Percentiles rank a stretch among this genome's conserved stretches.
These are phyloP conservation scores for Trichoderma citrinoviride DNA, from an alignment of 2,329 filamentous ascomycete genomes.

Conservation along the genomic window DNA sequence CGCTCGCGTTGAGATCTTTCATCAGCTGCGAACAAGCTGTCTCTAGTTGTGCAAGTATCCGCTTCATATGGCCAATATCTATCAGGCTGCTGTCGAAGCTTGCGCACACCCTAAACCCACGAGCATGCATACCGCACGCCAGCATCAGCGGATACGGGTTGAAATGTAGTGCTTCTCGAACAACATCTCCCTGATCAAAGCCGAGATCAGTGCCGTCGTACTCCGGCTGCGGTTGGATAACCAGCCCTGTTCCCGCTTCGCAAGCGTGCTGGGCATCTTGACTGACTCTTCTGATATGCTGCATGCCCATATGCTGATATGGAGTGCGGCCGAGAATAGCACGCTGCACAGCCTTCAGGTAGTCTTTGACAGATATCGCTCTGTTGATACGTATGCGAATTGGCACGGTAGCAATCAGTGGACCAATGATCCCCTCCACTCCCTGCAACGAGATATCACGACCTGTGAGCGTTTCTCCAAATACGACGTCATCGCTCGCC, in stretches of 20 bases:
- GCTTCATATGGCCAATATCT: background rate
- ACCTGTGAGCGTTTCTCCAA: constrained; percentile 31
- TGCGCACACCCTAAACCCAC: background rate
- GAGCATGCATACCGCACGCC: background rate
- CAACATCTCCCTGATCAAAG: background rate
- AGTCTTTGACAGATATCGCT: constrained; percentile 20
- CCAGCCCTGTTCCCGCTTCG: constrained; percentile 12
- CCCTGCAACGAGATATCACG: constrained; percentile 28
- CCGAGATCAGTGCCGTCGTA: constrained; percentile 3
- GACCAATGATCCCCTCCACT: constrained; percentile 30
- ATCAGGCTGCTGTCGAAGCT: constrained; percentile 1
- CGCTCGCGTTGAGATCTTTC: background rate
- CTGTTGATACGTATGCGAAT: constrained; percentile 23
- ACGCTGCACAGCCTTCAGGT: constrained; percentile 28
- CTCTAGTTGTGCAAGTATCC: background rate
- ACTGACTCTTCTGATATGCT: constrained; percentile 24
- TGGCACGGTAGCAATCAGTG: constrained; percentile 33
- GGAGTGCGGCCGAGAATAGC: constrained; percentile 26
- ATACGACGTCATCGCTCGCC: constrained; percentile 26
- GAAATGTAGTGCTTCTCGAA: constrained; percentile 6
- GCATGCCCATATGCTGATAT: constrained; percentile 26
- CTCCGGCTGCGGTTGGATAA: constrained; percentile 18
- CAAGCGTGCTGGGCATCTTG: constrained; percentile 20
- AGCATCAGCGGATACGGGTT: constrained; percentile 6
- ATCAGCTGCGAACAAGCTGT: background rate